Base-by-base conservation (phyloP, 179 eudicot species). In the Heliamphora pulchella region DNA sequence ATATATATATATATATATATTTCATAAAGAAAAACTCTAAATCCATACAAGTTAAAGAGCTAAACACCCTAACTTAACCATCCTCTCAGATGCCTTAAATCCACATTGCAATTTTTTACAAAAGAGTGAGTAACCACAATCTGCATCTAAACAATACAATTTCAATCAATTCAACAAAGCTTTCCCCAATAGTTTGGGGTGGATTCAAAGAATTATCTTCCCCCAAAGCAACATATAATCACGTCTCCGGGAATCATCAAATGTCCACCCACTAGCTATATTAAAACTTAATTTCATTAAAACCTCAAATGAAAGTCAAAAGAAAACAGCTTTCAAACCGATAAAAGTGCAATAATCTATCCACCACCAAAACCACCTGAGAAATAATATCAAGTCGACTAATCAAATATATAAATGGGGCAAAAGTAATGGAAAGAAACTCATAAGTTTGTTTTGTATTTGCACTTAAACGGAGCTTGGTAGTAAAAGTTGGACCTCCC, bases 11-110 rank as follows among this genome's bases (percentile, higher is more conserved):
- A 31, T 31, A 31, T 31, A 31, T 31, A 31, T 31, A 31, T 31
- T 31, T 31, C 31, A 31, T 31, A 31, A 31, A 31, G 31, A 31
- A 31, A 31, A 63, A 20, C 51, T 47, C 14, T 5, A 77, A 46
- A 47, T 77, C 57, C 22, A 5, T 48, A 65, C 18, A 77, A 62
- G 50, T 63, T 63, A 48, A 76, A 48, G 63, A 62, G 50, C 48
- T 63, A 48, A 76, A 48, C 41, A 77, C 62, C 17, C 7, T 11
- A 46, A 62, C 44, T 44, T 59, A 58, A 59, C 18, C 18, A 55
- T 39, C 46, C 48, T 75, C 78, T 4, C 14, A n/a, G n/a, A 57
- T 8, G 78, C 66, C 22, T 75, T 58, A 3, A 5, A 75, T 57
- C 39, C 41, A 71, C 58, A 51, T 57, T 57, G 39, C 8, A 41